These are phyloP conservation scores for Kuraishia capsulata DNA, from an alignment of 805 yeast species.

Conservation along the genomic window DNA sequence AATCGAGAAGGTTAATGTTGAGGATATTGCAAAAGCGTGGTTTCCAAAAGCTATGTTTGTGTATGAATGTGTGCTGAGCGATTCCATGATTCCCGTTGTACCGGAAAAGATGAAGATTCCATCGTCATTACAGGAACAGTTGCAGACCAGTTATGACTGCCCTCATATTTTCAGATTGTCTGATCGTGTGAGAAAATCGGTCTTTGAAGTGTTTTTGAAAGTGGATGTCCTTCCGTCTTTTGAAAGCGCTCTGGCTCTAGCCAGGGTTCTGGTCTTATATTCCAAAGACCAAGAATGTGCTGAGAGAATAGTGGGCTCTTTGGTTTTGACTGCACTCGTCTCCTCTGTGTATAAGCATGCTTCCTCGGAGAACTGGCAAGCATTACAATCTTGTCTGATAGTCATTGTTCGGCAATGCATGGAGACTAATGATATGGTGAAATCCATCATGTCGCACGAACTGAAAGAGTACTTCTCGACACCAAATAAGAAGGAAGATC, in stretches of 20 bases:
- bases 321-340: slow-evolving; percentile 38
- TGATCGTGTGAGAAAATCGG: slow-evolving; percentile 12
- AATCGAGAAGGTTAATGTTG: too few relatives aligned
- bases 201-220: slow-evolving; percentile 36
- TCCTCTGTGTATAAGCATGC: slow-evolving; percentile 26
- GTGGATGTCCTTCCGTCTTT: slow-evolving; percentile 30
- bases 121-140: too few relatives aligned
- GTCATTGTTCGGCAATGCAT: slow-evolving; percentile 59
- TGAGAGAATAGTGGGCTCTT: slow-evolving; percentile 32
- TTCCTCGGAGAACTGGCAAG: slow-evolving; percentile 25
- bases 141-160: too few relatives aligned
- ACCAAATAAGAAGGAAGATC: too few relatives aligned
- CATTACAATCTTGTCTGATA: slow-evolving; percentile 38
- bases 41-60: slow-evolving; percentile 48
- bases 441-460: too few relatives aligned
- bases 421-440: slow-evolving; percentile 48
- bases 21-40: slow-evolving; percentile 39
- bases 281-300: slow-evolving; percentile 35
- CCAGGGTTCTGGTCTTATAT: slow-evolving; percentile 46
- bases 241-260: slow-evolving; percentile 40
- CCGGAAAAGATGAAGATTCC: too few relatives aligned
- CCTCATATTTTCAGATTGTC: slow-evolving; percentile 14
- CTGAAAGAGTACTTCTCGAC: too few relatives aligned
- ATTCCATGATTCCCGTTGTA: too few relatives aligned
- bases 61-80: slow-evolving; percentile 45